Base-by-base conservation (phyloP, 306 rosid genomes). In the Vachellia pachyceras region DNA sequence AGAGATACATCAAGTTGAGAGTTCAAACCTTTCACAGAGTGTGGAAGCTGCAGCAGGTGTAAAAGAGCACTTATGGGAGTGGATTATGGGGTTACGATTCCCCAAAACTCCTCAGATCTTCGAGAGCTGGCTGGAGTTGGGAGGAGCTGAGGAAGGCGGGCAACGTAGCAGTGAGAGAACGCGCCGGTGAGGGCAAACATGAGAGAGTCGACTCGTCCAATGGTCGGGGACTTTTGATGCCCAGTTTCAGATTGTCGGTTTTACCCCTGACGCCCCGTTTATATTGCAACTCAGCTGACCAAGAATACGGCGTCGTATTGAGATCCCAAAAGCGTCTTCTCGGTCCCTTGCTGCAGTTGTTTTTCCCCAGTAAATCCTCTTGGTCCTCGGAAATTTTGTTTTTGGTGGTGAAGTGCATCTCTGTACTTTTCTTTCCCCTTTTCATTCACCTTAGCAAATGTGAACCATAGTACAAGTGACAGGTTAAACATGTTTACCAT, bases 31-130 rank as follows among this genome's bases (percentile, higher is more conserved):
- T 76, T 23, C 72, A 75, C 29, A 46, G 52, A 10, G 72, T 54
- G 81, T 13, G 77, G 71, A 42, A 79, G 52, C 45, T 78, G 17
- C 77, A 64, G 45, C 50, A 54, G 77, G 52, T 46, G 33, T 47
- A 45, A 41, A 23, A 33, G 29, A 67, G 22, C 7, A 29, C 3
- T 80, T 3, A 37, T 45, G 41, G 23, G 61, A 14, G 80, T 33
- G 45, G 64, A 58, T 42, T 60, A 14, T 0, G 78, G 78, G 65
- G 69, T 57, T 73, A 76, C 87, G 86, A 70, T 81, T 82, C 81
- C 79, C 82, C 77, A n/a, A 83, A 84, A 86, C 80, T 82, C 81
- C 82, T 82, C 80, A 86, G 90, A 86, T 86, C 85, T 82, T 41
- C 80, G 33, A 68, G 17, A n/a, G n/a, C n/a, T n/a, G 44, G 42